Conservation (phyloP, 2,329 filamentous ascomycete genomes). For the Orbilia quercus region DNA sequence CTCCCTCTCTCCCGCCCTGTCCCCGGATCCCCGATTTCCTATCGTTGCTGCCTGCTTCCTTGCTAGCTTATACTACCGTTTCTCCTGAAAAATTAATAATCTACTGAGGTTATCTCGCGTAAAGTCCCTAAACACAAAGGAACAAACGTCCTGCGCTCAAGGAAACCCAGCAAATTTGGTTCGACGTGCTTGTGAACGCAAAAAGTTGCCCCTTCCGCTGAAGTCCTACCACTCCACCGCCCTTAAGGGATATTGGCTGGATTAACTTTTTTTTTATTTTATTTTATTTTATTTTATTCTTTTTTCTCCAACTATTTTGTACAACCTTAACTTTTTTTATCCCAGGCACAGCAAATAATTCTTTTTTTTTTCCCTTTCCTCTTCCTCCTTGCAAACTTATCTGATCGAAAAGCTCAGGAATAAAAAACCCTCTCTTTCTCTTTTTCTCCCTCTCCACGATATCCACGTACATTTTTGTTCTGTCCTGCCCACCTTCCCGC, state of each 20-base stretch:
- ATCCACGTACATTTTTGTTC: slow-evolving; percentile 15
- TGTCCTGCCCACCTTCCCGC: slow-evolving; percentile 25
- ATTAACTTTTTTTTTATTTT: slow-evolving; percentile 38
- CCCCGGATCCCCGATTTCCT: slow-evolving; percentile 8
- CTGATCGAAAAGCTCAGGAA: slow-evolving; percentile 22
- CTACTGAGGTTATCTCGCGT: slow-evolving; percentile 21
- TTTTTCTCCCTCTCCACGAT: slow-evolving; percentile 43
- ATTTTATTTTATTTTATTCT: slow-evolving; percentile 25
- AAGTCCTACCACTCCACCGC: slow-evolving; percentile 38
- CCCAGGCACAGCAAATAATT: slow-evolving; percentile 19
- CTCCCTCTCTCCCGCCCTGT: slow-evolving; percentile 23
- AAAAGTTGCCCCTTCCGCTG: slow-evolving; percentile 52
- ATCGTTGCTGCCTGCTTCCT: slow-evolving; percentile 39
- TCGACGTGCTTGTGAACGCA: slow-evolving; percentile 38
- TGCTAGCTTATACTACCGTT: too few species aligned
- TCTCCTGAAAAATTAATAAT: slow-evolving; percentile 52
- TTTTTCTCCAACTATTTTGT: slow-evolving; percentile 37
- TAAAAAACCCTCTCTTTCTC: slow-evolving; percentile 45
- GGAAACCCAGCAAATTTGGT: slow-evolving; percentile 25
- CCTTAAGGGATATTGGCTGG: slow-evolving; percentile 44
- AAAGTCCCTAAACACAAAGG: slow-evolving; percentile 30
- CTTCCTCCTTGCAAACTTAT: slow-evolving; percentile 18
- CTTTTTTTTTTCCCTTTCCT: slow-evolving; percentile 33
- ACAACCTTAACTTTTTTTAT: slow-evolving; percentile 52
- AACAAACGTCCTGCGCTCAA: slow-evolving; percentile 31